Conservation (phyloP, 805 yeast genomes). For the Lipomyces yamadae region DNA sequence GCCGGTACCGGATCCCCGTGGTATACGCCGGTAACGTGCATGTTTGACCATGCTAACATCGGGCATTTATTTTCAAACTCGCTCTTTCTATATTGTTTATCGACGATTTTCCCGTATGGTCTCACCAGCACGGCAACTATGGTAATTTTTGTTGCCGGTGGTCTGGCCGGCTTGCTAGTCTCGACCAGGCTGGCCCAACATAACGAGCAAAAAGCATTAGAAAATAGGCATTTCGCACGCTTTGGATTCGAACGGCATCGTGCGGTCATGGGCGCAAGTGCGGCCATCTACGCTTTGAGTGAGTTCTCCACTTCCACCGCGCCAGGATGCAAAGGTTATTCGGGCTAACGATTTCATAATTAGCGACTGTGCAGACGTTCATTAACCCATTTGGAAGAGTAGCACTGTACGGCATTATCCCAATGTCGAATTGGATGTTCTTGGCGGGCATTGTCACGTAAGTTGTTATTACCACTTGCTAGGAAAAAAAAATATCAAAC, state of each 20-base stretch:
- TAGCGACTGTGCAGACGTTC: slow-evolving; percentile 20
- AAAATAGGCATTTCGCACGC: slow-evolving; percentile 6
- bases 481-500: not conserved
- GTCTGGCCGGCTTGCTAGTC: slow-evolving; percentile 13
- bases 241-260: slow-evolving; percentile 7
- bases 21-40: slow-evolving; percentile 16
- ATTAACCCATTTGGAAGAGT: slow-evolving; percentile 18
- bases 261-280: slow-evolving; percentile 22
- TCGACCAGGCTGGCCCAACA: slow-evolving; percentile 10
- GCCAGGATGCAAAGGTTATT: no score
- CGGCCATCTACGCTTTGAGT: slow-evolving; percentile 23
- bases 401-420: slow-evolving; percentile 25
- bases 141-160: slow-evolving; percentile 19
- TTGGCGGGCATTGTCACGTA: slow-evolving; percentile 21
- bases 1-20: slow-evolving; percentile 1
- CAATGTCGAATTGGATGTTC: slow-evolving; percentile 30
- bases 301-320: not conserved
- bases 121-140: slow-evolving; percentile 22
- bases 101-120: slow-evolving; percentile 23
- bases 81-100: slow-evolving; percentile 16
- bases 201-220: slow-evolving; percentile 11
- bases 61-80: slow-evolving; percentile 27
- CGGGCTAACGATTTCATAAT: not conserved
- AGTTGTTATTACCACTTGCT: not conserved
- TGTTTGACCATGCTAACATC: slow-evolving; percentile 23